phyloP scores from a whole-genome alignment of 148 eudicot species.

The Fagopyrum tataricum region DNA sequence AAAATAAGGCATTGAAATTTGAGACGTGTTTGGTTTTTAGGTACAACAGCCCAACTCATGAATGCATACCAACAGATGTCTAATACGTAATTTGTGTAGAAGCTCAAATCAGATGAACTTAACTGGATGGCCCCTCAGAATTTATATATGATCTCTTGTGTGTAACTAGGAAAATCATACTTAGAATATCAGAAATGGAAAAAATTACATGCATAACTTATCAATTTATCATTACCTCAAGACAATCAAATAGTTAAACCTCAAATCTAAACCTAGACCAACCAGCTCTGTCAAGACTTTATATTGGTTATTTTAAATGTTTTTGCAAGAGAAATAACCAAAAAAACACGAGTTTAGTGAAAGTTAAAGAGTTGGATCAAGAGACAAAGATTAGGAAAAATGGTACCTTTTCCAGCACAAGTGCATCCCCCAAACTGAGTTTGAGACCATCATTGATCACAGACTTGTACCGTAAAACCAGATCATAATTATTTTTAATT shows the following conservation, averaged over 20 bases:
- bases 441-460: constrained; percentile 85
- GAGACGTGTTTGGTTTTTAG: not conserved
- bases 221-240: too few species aligned
- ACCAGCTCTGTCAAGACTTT: too few species aligned
- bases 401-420: constrained; percentile 81
- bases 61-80: not conserved
- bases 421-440: constrained; percentile 63
- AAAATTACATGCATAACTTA: not conserved
- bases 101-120: not conserved
- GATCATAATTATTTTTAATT: constrained; percentile 60
- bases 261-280: too few species aligned
- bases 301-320: too few species aligned
- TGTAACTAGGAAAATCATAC: not conserved
- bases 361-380: too few species aligned
- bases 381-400: not conserved
- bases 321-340: too few species aligned
- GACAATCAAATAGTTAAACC: too few species aligned
- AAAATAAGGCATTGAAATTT: not conserved
- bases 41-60: not conserved
- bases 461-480: constrained; percentile 81
- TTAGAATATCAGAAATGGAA: not conserved
- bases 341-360: not conserved
- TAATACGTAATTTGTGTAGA: too few species aligned
- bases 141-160: not conserved
- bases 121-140: too few species aligned